Evolutionary conservation across 2,329 filamentous ascomycete species (phyloP).

Genomic region (Nemania sp.): DNA sequence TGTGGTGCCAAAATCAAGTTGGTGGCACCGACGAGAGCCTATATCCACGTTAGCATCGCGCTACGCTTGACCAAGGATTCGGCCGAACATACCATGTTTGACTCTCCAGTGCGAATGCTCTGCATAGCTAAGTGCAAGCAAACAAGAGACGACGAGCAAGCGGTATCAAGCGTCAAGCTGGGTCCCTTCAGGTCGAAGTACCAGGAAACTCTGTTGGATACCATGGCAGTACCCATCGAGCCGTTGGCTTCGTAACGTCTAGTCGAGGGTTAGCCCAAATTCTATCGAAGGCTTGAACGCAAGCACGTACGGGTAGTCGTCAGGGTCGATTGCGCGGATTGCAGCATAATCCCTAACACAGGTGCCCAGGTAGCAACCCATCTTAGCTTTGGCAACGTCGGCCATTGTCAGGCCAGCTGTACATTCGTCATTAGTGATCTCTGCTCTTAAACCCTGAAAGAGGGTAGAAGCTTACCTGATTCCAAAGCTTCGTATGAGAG

Average conservation of each 20-base stretch:
- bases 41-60: constrained; percentile 14
- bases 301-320: constrained; percentile 38
- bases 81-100: constrained; percentile 30
- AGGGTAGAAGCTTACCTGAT: constrained; percentile 30
- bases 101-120: constrained; percentile 42
- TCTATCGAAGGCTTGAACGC: background rate
- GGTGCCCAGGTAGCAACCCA: constrained; percentile 41
- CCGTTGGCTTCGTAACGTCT: constrained; percentile 37
- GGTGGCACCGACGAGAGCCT: constrained; percentile 36
- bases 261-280: constrained; percentile 2
- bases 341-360: constrained; percentile 37
- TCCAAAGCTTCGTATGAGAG: constrained; percentile 37
- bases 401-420: constrained; percentile 36
- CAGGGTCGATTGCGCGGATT: constrained; percentile 37
- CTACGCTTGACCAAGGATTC: background rate
- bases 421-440: constrained; percentile 8
- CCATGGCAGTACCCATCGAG: constrained; percentile 38
- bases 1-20: constrained; percentile 38
- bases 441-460: background rate
- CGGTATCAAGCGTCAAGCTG: constrained; percentile 48
- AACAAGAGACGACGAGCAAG: constrained; percentile 46
- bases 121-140: constrained; percentile 46
- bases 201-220: constrained; percentile 45
- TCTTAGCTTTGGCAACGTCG: constrained; percentile 32
- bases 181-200: constrained; percentile 45